Base-by-base conservation (phyloP, 495 filamentous ascomycete species). In the Aspergillus saccharolyticus region DNA sequence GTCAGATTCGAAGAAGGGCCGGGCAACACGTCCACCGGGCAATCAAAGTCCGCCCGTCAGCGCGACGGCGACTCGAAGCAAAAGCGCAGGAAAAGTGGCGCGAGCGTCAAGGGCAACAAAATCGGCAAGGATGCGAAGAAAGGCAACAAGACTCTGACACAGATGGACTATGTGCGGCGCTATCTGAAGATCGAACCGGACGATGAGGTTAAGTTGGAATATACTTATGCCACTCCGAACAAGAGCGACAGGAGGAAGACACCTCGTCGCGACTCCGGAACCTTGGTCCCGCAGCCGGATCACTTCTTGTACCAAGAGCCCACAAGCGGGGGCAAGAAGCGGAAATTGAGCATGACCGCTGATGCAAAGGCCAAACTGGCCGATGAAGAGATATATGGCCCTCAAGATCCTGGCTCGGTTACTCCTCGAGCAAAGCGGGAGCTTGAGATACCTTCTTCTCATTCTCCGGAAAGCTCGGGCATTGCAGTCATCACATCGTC, bases 81-180 rank as follows among this genome's bases (percentile, higher is more conserved):
- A 9, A 53, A 57, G 12, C 55, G 61, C 18, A 67, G 56, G 53
- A 63, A 62, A 49, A 69, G 61, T 49, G 55, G 55, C 18, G 56
- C 59, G 25, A 39, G 52, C 43, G 22, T 42, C 21, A 67, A 57
- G 21, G 52, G 61, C n/a, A 62, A 60, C 16, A 64, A 67, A 17
- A 74, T 68, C 39, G 59, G 60, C 1, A 63, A 61, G 22, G 59
- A 61, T 9, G 63, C 66, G 14, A 54, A 65, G 48, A 69, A 70
- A 55, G 64, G 66, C 17, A 66, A 75, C 22, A 77, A 76, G 44
- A 78, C 76, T 4, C 65, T 78, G 8, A 78, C 76, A 10, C 76
- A 78, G 56, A 78, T 78, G 74, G 66, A 75, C 49, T 78, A 74
- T 54, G 74, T 78, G 46, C 67, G 66, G 25, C 74, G 70, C 3